Base-by-base conservation (phyloP, 2,329 filamentous ascomycete genomes). In the Aspergillus chevalieri region DNA sequence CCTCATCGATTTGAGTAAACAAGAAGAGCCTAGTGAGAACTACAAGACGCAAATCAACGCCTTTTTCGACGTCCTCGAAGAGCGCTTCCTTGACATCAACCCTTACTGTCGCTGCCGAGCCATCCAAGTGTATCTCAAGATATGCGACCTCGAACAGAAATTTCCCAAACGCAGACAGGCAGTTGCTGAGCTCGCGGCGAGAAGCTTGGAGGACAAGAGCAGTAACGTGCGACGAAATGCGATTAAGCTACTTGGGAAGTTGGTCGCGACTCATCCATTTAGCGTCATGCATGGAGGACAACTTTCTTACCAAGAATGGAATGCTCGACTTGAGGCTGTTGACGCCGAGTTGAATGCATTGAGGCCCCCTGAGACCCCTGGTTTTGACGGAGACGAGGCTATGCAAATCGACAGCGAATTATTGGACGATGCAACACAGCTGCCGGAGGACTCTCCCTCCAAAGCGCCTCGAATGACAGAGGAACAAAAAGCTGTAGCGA, bases 201-300 rank as follows among this genome's bases (percentile, higher is more conserved):
- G 88, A 59, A 97, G 92, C 67, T 77, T 98, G 2, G 89, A 96
- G 68, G 94, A 98, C 73, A 97, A 95, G 77, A 97, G 92, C 73
- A 98, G 93, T 70, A 95, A 97, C 62, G 93, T 98, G 28, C 82
- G 93, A 53, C 82, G 91, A 51, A 97, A 97, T 66, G 91, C 93
- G 2, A 93, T 98, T 66, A 97, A 95, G 69, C 75, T 98, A 6
- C 78, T 98, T 1, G 87, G 85, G 5, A 87, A 87, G 41, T 76
- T 98, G 6, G 89, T 98, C 60, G 89, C 91, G 54, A 96, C 91
- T 0, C 93, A 98, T 67, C 93, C 93, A 1, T 98, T 96, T 62
- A 89, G 87, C 34, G 84, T 91, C 15, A 85, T 96, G 74, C 90
- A 97, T 61, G 91, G 90, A 19, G 90, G 89, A 0, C 85, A 93